A percentile compares a stretch with the other conserved stretches of the same genome.
phyloP scores from a whole-genome alignment of 2,329 filamentous ascomycete genomes.

The Balansia obtecta region DNA sequence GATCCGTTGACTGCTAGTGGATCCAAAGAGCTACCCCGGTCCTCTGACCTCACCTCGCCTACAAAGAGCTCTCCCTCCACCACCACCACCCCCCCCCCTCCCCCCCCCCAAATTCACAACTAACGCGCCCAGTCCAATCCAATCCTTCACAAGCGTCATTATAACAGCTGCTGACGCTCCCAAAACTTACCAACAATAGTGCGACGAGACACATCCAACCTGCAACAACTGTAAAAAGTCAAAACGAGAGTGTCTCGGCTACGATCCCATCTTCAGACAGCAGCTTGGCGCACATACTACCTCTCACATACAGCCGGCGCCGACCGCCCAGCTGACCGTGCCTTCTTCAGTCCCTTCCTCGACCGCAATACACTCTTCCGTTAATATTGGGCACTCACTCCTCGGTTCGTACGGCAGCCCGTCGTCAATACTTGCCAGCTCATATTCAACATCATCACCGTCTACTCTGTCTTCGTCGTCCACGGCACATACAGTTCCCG shows the following conservation, averaged over 20 bases:
- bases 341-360: slow-evolving; percentile 18
- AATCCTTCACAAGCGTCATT: not conserved
- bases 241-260: slow-evolving; percentile 75
- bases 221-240: slow-evolving; percentile 87
- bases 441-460: slow-evolving; percentile 24
- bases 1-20: slow-evolving; percentile 3
- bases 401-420: slow-evolving; percentile 33
- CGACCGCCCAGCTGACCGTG: slow-evolving; percentile 19
- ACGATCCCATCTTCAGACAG: slow-evolving; percentile 77
- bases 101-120: too few species aligned
- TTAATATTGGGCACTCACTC: slow-evolving; percentile 14
- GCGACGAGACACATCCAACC: slow-evolving; percentile 86
- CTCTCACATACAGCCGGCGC: slow-evolving; percentile 33
- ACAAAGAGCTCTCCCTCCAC: not conserved
- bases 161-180: slow-evolving; percentile 8
- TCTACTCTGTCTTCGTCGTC: slow-evolving; percentile 19
- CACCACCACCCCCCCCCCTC: too few species aligned
- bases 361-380: slow-evolving; percentile 11
- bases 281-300: slow-evolving; percentile 61
- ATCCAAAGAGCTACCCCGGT: not conserved
- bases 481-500: slow-evolving; percentile 9
- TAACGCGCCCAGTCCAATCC: not conserved
- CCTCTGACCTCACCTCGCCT: not conserved
- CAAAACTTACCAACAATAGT: slow-evolving; percentile 38
- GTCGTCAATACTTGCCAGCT: slow-evolving; percentile 29